These are phyloP conservation scores for Fusarium sp. DNA, from an alignment of 2,329 filamentous ascomycete species.

Conservation along the genomic window DNA sequence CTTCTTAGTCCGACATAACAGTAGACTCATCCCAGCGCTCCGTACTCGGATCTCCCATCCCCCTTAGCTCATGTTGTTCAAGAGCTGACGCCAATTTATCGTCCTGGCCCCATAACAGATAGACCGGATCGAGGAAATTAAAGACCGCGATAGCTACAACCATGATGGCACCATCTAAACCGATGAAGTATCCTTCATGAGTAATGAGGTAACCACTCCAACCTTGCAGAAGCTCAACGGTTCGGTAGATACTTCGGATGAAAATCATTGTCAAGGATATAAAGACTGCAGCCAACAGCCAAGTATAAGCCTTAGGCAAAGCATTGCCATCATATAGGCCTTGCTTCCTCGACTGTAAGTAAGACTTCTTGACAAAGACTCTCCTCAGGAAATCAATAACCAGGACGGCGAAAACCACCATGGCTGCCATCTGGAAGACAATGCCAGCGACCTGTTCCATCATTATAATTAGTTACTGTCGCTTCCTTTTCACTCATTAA, in stretches of 20 bases:
- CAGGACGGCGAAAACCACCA: background rate
- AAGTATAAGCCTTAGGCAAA: background rate
- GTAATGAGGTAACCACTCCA: background rate
- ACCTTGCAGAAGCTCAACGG: background rate
- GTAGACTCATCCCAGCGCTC: background rate
- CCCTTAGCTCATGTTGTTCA: background rate
- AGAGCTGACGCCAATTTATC: background rate
- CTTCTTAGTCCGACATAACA: background rate
- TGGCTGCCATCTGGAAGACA: background rate
- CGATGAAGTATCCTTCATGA: background rate
- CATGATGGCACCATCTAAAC: background rate
- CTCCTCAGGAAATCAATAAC: background rate
- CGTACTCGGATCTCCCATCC: accelerated
- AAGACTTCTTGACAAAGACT: background rate
- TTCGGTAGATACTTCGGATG: background rate
- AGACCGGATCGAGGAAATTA: background rate
- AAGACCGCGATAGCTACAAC: background rate
- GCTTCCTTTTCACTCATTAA: accelerated
- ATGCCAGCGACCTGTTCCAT: background rate
- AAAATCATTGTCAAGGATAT: background rate
- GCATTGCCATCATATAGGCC: background rate
- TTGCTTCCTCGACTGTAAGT: background rate
- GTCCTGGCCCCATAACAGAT: background rate
- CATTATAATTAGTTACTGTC: accelerated
- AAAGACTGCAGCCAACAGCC: background rate